Percentiles rank a stretch among this genome's conserved stretches.
These are phyloP conservation scores for sunflower (Helianthus annuus) DNA, from an alignment of 129 eudicot species.

Conservation along the genomic window DNA sequence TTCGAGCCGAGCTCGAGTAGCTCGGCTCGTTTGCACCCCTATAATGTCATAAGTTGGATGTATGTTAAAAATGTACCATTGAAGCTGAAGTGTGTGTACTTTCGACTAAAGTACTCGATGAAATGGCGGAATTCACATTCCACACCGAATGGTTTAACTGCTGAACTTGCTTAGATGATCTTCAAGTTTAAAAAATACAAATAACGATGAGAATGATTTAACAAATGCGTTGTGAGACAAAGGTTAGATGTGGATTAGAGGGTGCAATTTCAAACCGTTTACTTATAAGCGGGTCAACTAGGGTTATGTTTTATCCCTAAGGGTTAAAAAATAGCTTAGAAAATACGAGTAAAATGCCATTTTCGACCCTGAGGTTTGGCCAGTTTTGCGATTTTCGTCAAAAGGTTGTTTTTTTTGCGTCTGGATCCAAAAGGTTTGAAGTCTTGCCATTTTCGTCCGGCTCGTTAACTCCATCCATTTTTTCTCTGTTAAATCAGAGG, in stretches of 20 bases:
- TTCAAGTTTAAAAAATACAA: constrained; percentile 34
- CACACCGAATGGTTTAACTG: constrained; percentile 78
- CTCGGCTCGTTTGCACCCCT: too few relatives aligned
- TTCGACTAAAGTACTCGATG: constrained; percentile 78
- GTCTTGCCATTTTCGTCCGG: too few relatives aligned
- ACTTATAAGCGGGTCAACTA: not conserved
- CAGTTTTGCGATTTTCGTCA: too few relatives aligned
- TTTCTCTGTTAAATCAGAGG: too few relatives aligned
- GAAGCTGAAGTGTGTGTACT: constrained; percentile 58
- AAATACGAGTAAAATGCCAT: too few relatives aligned
- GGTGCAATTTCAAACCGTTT: not conserved
- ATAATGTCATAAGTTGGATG: not conserved
- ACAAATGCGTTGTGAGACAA: not conserved
- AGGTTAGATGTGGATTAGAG: not conserved
- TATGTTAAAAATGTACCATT: constrained; percentile 46
- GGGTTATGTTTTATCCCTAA: not conserved
- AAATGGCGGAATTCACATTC: constrained; percentile 68
- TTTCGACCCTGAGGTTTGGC: too few relatives aligned
- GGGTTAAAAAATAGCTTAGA: not conserved
- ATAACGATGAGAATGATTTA: not conserved
- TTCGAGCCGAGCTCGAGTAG: too few relatives aligned
- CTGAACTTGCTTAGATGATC: constrained; percentile 81
- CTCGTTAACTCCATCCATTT: too few relatives aligned
- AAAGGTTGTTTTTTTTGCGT: too few relatives aligned
- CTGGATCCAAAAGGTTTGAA: too few relatives aligned